These are phyloP conservation scores for Cladosporium oxysporum DNA, from an alignment of 2,329 filamentous ascomycete genomes.

Conservation along the genomic window DNA sequence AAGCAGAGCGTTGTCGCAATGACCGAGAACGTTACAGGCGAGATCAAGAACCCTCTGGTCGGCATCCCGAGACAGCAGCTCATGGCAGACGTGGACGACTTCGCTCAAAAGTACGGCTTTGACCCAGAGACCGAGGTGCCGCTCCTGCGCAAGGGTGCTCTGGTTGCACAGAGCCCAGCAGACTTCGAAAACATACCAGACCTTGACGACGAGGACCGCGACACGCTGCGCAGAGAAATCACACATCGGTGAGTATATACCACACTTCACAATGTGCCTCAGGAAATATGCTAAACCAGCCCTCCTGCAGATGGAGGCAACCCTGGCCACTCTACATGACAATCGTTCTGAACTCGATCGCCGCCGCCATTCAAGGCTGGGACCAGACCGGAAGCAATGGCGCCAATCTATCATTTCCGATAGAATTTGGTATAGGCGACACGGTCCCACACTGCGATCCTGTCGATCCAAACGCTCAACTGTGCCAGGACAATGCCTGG, in stretches of 20 bases:
- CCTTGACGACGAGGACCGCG: constrained; percentile 61
- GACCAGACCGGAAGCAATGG: constrained; percentile 46
- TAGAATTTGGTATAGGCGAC: constrained; percentile 51
- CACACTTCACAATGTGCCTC: neutral
- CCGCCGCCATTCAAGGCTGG: constrained; percentile 68
- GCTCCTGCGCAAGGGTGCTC: constrained; percentile 66
- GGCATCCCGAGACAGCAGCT: constrained; percentile 55
- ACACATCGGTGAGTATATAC: constrained; percentile 52
- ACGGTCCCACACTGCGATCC: constrained; percentile 27
- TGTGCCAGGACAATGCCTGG: constrained; percentile 47
- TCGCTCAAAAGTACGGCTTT: constrained; percentile 62
- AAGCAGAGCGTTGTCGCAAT: constrained; percentile 23
- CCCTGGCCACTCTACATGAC: constrained; percentile 64
- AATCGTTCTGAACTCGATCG: constrained; percentile 67
- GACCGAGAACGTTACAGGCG: constrained; percentile 37
- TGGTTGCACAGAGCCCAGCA: constrained; percentile 69
- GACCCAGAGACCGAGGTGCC: constrained; percentile 40
- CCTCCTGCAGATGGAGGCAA: constrained; percentile 53
- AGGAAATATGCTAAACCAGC: neutral
- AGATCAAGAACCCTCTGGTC: constrained; percentile 57
- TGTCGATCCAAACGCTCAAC: constrained; percentile 5
- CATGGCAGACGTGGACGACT: constrained; percentile 59
- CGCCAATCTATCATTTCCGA: constrained; percentile 63
- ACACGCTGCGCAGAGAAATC: constrained; percentile 60
- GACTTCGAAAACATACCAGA: constrained; percentile 63